Evolutionary conservation across 805 yeast genomes (phyloP).

Genomic region (Schwanniomyces polymorphus): DNA sequence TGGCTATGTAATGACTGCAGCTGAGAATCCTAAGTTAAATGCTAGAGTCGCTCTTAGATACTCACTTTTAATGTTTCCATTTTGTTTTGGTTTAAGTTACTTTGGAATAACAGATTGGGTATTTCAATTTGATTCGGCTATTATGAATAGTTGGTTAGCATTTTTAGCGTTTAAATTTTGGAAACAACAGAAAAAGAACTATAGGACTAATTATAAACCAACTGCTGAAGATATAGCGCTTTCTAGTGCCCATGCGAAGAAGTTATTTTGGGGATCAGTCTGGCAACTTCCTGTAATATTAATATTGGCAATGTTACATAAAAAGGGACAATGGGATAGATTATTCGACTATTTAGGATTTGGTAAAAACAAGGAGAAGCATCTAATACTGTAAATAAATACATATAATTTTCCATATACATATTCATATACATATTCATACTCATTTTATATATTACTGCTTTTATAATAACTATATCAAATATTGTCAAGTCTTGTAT

Average conservation of each 20-base stretch:
- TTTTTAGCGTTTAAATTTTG: conserved; percentile 81
- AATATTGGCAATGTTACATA: conserved; percentile 90
- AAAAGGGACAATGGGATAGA: conserved; percentile 90
- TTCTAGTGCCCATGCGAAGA: conserved; percentile 74
- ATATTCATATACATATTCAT: not conserved
- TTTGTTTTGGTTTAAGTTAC: conserved; percentile 80
- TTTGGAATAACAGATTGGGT: conserved; percentile 80
- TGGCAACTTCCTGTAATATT: conserved; percentile 90
- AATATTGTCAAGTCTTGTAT: not conserved
- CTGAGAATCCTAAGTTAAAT: conserved; percentile 85
- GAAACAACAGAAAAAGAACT: conserved; percentile 72
- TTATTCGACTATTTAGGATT: conserved; percentile 28
- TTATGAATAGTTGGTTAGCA: conserved; percentile 84
- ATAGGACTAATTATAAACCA: conserved; percentile 42
- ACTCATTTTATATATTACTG: too few relatives aligned
- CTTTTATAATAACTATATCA: not conserved
- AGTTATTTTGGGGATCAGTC: conserved; percentile 91
- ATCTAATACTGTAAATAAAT: not conserved
- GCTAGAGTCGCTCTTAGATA: conserved; percentile 93
- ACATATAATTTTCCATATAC: not conserved
- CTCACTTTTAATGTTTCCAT: conserved; percentile 89
- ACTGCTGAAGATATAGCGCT: conserved; percentile 55
- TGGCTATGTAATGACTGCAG: conserved; percentile 97
- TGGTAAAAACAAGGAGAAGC: not conserved
- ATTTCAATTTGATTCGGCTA: conserved; percentile 77